Base-by-base conservation (phyloP, 306 rosid genomes). In the Dryas octopetala region DNA sequence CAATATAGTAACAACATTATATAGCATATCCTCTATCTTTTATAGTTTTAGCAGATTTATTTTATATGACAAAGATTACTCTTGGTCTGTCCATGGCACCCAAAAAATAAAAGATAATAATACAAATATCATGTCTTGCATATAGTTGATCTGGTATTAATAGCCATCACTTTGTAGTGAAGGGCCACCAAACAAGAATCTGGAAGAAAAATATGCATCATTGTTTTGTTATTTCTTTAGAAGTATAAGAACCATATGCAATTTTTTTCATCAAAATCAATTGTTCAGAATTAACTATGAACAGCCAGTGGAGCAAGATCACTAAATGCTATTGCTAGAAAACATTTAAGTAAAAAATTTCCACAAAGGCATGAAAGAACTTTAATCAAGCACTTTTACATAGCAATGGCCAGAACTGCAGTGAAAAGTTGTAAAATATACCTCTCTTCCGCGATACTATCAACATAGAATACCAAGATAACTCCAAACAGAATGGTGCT, bases 401-500 rank as follows among this genome's bases (percentile, higher is more conserved):
- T 17, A 50, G 58, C 40, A 65, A 59, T 49, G 10, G 59, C 41
- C 38, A 43, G 38, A 75, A 65, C 17, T 17, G 62, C 53, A 65
- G 7, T 28, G 40, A 54, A 47, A 44, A 66, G 58, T 51, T 55
- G 66, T 55, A 53, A 46, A 12, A 53, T 54, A 71, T 90, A 92
- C 98, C 97, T 89, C 81, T 96, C 99, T 83, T 96, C 99, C 9
- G 99, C 98, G 32, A 96, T 88, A 78, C 96, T 89, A 76, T 96
- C 97, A 7, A 89, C 89, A 82, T 96, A 96, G 83, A 89, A 90
- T 88, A 96, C 92, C 87, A 89, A 66, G 77, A 96, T 87, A 73
- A 92, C 82, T 83, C 99, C 99, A 69, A 96, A 96, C 46, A 96
- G 62, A 73, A 87, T 81, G 71, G 97, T 92, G 86, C 99, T 96